A percentile compares a stretch with the other conserved stretches of the same genome.
Evolutionary conservation across 192 early-diverging fungal genomes (phyloP).

Genomic region (Thoreauomyces humboldtii): DNA sequence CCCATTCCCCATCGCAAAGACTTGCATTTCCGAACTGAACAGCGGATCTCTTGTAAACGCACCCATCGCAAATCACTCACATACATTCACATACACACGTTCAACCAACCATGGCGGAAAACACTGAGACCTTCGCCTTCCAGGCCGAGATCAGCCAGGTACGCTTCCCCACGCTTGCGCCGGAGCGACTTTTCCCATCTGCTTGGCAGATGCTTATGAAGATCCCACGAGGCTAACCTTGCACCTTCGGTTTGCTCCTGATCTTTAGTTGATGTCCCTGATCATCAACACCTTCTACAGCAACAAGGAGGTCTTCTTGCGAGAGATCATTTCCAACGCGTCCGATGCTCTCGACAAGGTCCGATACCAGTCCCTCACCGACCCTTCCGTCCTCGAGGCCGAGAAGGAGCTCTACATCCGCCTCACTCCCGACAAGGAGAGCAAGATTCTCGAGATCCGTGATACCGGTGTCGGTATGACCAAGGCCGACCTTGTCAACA

Average conservation of each 20-base stretch:
- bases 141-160: conserved; percentile 95
- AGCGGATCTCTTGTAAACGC: too few species aligned
- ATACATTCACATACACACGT: too few species aligned
- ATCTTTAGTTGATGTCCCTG: conserved; percentile 90
- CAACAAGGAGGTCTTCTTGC: conserved; percentile 91
- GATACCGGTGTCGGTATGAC: conserved; percentile 92
- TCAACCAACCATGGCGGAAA: conserved; percentile 16
- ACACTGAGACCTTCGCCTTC: conserved; percentile 73
- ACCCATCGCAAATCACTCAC: too few species aligned
- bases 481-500: conserved; percentile 93
- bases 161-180: too few species aligned
- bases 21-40: too few species aligned
- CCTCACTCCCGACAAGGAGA: conserved; percentile 82
- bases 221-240: too few species aligned
- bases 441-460: conserved; percentile 86
- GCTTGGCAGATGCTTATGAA: too few species aligned
- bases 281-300: conserved; percentile 99
- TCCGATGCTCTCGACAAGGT: conserved; percentile 98
- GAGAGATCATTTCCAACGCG: conserved; percentile 95
- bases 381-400: conserved; percentile 88
- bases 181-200: too few species aligned
- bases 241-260: too few species aligned
- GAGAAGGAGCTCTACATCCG: conserved; percentile 94
- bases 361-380: conserved; percentile 94
- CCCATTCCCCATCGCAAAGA: too few species aligned